phyloP scores from a whole-genome alignment of 2,329 filamentous ascomycete genomes.

The Ophiognomonia clavigignenti-juglandacearum region DNA sequence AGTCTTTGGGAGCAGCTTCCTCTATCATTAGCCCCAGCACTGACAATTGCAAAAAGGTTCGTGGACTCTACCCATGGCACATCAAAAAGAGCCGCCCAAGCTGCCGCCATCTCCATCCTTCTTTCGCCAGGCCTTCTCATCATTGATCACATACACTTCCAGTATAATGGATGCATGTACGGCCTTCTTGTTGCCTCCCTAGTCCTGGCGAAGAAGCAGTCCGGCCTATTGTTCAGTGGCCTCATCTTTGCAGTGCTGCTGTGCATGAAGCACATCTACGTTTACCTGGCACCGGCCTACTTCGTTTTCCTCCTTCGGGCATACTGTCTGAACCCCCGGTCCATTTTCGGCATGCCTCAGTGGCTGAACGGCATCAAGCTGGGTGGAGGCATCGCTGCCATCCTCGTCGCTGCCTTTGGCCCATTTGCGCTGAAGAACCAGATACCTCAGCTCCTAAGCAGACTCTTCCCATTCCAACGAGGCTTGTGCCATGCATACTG shows the following conservation, averaged over 20 bases:
- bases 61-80: conserved; percentile 63
- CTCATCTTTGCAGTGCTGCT: conserved; percentile 78
- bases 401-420: conserved; percentile 80
- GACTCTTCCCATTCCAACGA: conserved; percentile 89
- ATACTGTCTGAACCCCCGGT: conserved; percentile 79
- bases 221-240: conserved; percentile 72
- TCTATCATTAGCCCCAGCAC: not conserved
- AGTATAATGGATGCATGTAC: conserved; percentile 98
- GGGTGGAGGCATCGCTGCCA: conserved; percentile 62
- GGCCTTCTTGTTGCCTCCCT: conserved; percentile 84
- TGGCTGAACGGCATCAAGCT: conserved; percentile 81
- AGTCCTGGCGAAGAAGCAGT: conserved; percentile 70
- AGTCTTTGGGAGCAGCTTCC: not conserved
- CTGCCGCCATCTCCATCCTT: conserved; percentile 80
- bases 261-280: conserved; percentile 97
- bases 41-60: conserved; percentile 50
- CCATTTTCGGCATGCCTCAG: conserved; percentile 64
- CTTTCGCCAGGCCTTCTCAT: conserved; percentile 91
- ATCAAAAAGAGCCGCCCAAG: conserved; percentile 74
- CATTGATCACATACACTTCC: conserved; percentile 98
- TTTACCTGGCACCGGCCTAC: conserved; percentile 93
- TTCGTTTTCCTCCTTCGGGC: conserved; percentile 87
- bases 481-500: conserved; percentile 97
- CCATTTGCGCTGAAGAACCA: conserved; percentile 72
- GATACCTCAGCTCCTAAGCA: conserved; percentile 63